Evolutionary conservation across 164 flowering plant genomes (phyloP).

Genomic region (Paratinospora sagittata): DNA sequence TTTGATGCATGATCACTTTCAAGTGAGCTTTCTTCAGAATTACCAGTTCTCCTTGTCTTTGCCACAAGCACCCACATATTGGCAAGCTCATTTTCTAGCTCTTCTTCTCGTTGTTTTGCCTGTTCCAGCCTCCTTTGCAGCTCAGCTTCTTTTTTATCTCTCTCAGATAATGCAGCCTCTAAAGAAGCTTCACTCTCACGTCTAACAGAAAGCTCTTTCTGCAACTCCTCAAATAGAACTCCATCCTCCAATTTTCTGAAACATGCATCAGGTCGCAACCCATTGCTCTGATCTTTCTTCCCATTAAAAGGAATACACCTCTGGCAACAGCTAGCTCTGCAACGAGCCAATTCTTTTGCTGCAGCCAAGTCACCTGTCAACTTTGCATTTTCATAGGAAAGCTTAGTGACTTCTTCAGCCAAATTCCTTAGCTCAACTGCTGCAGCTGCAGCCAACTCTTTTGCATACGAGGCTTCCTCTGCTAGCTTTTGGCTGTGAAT

Average conservation of each 20-base stretch:
- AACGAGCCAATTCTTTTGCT: conserved; percentile 32
- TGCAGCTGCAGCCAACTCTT: conserved; percentile 89
- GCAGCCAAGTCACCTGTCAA: conserved; percentile 50
- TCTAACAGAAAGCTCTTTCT: conserved; percentile 40
- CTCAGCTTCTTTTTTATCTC: conserved; percentile 45
- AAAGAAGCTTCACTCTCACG: conserved; percentile 53
- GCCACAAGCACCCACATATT: conserved; percentile 78
- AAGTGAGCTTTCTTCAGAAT: conserved; percentile 24
- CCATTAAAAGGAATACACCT: conserved; percentile 24
- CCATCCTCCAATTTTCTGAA: conserved; percentile 27
- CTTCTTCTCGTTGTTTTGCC: conserved; percentile 52
- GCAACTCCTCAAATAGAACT: conserved; percentile 40
- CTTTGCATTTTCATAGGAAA: conserved; percentile 71
- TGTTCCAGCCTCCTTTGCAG: conserved; percentile 46
- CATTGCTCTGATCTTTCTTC: conserved; percentile 22
- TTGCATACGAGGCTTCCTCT: conserved; percentile 88
- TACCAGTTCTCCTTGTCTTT: conserved; percentile 43
- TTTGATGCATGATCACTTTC: conserved; percentile 18
- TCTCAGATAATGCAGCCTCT: conserved; percentile 48
- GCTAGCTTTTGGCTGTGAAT: conserved; percentile 56
- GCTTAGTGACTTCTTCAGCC: conserved; percentile 85
- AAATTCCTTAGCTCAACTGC: conserved; percentile 75
- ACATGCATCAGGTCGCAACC: conserved; percentile 23
- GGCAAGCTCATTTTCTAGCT: conserved; percentile 70
- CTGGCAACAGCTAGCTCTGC: conserved; percentile 30